A percentile compares a stretch with the other conserved stretches of the same genome.
phyloP scores from a whole-genome alignment of 2,329 filamentous ascomycete species.

The Alternaria arbusti region DNA sequence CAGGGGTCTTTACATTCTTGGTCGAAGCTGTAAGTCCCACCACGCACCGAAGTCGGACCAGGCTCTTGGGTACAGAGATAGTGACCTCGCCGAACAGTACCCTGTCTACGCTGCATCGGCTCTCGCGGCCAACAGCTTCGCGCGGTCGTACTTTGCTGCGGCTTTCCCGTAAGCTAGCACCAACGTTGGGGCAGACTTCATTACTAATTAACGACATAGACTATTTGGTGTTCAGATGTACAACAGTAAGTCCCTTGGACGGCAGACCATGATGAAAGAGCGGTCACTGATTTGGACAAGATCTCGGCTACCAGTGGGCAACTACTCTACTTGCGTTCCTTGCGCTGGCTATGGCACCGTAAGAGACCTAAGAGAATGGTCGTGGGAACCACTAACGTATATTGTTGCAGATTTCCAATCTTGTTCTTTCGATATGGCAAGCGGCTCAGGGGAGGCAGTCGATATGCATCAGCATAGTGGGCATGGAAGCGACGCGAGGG shows the following conservation, averaged over 20 bases:
- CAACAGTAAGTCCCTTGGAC: slow-evolving; percentile 52
- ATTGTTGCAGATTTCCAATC: slow-evolving; percentile 49
- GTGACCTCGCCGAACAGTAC: slow-evolving; percentile 49
- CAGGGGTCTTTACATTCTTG: slow-evolving; percentile 86
- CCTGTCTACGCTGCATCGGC: slow-evolving; percentile 58
- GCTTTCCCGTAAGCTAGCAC: slow-evolving; percentile 49
- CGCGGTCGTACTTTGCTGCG: slow-evolving; percentile 56
- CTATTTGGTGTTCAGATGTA: slow-evolving; percentile 59
- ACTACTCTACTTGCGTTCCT: slow-evolving; percentile 56
- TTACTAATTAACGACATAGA: slow-evolving; percentile 9
- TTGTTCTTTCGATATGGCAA: slow-evolving; percentile 59
- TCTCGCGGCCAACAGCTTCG: slow-evolving; percentile 59
- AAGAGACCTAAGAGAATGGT: slow-evolving; percentile 37
- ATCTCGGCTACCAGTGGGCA: slow-evolving; percentile 60
- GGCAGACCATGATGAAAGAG: slow-evolving; percentile 43
- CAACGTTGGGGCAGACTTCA: not conserved
- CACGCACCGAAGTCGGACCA: slow-evolving; percentile 30
- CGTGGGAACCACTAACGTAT: slow-evolving; percentile 41
- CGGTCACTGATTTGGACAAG: slow-evolving; percentile 53
- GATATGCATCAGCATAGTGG: slow-evolving; percentile 52
- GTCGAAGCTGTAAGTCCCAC: slow-evolving; percentile 62
- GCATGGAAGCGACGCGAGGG: slow-evolving; percentile 3
- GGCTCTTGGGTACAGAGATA: slow-evolving; percentile 16
- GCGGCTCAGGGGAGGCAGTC: slow-evolving; percentile 55
- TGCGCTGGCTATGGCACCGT: slow-evolving; percentile 57